phyloP scores from a whole-genome alignment of 2,329 filamentous ascomycete genomes.

The Hymenoscyphus infarciens region DNA sequence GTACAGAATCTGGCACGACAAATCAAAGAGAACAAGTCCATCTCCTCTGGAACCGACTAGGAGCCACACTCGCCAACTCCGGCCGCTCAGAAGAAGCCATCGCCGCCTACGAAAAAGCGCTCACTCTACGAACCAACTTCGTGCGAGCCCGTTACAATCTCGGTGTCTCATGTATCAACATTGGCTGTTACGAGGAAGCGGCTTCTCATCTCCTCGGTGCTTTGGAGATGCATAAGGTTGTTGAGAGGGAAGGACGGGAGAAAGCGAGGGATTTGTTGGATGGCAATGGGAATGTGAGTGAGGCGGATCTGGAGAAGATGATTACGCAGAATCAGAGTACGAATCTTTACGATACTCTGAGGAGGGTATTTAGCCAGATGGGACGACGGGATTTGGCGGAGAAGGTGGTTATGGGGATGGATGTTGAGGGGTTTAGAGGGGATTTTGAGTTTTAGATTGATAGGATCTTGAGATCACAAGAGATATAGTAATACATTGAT shows the following conservation, averaged over 20 bases:
- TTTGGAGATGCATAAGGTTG: slow-evolving; percentile 90
- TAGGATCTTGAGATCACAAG: background rate
- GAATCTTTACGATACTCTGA: slow-evolving; percentile 90
- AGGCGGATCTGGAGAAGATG: slow-evolving; percentile 79
- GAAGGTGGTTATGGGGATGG: slow-evolving; percentile 82
- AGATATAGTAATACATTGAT: background rate
- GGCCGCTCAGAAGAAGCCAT: slow-evolving; percentile 95
- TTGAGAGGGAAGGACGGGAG: slow-evolving; percentile 79
- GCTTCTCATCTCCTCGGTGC: slow-evolving; percentile 90
- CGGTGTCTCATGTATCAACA: slow-evolving; percentile 95
- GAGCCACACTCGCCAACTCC: slow-evolving; percentile 91
- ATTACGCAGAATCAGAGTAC: slow-evolving; percentile 94
- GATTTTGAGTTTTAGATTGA: slow-evolving; percentile 77
- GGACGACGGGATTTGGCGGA: slow-evolving; percentile 82
- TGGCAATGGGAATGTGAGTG: slow-evolving; percentile 54
- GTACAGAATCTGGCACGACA: slow-evolving; percentile 75
- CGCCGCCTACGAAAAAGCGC: slow-evolving; percentile 88
- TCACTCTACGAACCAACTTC: slow-evolving; percentile 90
- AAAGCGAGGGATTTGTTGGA: slow-evolving; percentile 77
- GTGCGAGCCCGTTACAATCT: slow-evolving; percentile 96
- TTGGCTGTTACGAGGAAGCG: slow-evolving; percentile 89
- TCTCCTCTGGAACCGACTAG: slow-evolving; percentile 94
- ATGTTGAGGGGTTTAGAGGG: slow-evolving; percentile 81
- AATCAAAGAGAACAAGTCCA: slow-evolving; percentile 87
- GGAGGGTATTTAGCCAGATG: slow-evolving; percentile 97